These are phyloP conservation scores for Dissophora globulifera DNA, from an alignment of 192 early-diverging fungal species.

Conservation along the genomic window DNA sequence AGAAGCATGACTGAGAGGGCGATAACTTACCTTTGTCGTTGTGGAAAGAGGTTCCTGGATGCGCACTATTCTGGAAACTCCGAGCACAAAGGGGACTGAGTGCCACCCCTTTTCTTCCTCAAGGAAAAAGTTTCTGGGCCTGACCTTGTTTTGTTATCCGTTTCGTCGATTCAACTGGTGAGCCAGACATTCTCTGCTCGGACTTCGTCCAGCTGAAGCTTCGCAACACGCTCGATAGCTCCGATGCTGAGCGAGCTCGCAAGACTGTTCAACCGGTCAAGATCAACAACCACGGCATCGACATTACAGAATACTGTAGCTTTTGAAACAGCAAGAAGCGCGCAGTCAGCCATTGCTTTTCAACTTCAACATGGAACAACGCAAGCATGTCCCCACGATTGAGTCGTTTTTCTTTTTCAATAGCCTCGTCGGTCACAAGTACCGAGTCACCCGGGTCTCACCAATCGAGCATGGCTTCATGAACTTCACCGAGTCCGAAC, in stretches of 20 bases:
- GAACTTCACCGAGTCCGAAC: too few relatives aligned
- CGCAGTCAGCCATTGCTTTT: too few relatives aligned
- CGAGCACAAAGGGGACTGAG: neutral
- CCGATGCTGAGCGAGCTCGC: neutral
- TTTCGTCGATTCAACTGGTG: slow-evolving; percentile 2
- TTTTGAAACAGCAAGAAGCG: too few relatives aligned
- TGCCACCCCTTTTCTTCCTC: slow-evolving; percentile 17
- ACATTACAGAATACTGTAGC: too few relatives aligned
- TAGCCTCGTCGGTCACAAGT: too few relatives aligned
- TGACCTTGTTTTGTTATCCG: slow-evolving; percentile 26
- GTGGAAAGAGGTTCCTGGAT: slow-evolving; percentile 11
- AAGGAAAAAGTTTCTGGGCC: slow-evolving; percentile 1
- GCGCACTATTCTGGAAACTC: slow-evolving; percentile 13
- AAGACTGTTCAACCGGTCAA: neutral
- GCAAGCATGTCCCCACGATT: too few relatives aligned
- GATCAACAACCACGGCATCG: slow-evolving; percentile 4
- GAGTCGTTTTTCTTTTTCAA: too few relatives aligned
- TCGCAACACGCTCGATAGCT: neutral
- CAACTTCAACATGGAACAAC: too few relatives aligned
- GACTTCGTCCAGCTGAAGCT: slow-evolving; percentile 6
- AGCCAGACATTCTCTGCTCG: neutral
- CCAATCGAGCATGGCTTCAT: too few relatives aligned
- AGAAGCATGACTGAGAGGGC: slow-evolving; percentile 2
- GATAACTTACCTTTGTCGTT: neutral
- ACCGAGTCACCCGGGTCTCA: too few relatives aligned